Conservation (phyloP, 1,284 basidiomycete genomes). For the Heterobasidion occidentale region DNA sequence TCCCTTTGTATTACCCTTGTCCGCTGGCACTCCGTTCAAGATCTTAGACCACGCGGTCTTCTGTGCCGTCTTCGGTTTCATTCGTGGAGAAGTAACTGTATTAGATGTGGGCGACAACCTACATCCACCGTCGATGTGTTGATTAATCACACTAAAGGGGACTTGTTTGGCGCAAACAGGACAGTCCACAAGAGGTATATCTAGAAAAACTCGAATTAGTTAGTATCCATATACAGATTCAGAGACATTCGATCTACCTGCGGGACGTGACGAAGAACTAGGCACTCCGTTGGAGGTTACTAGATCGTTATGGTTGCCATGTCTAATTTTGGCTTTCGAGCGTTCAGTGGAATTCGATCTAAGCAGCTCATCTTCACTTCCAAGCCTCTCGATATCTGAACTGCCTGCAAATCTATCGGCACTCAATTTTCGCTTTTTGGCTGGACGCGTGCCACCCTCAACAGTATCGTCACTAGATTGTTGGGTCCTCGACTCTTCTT, state of each 20-base stretch:
- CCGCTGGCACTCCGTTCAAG: conserved; percentile 20
- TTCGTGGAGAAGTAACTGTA: conserved; percentile 9
- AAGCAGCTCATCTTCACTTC: background rate
- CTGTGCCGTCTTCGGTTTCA: conserved; percentile 17
- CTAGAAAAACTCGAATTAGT: too few relatives aligned
- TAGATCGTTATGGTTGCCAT: background rate
- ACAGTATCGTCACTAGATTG: conserved; percentile 10
- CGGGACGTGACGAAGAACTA: background rate
- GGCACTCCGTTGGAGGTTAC: background rate
- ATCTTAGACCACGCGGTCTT: conserved; percentile 44
- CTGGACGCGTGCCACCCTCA: conserved; percentile 1
- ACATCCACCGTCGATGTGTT: conserved; percentile 53
- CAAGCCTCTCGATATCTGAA: background rate
- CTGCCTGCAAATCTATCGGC: too few relatives aligned
- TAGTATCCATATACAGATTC: background rate
- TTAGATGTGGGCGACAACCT: conserved; percentile 4
- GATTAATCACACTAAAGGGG: conserved; percentile 39
- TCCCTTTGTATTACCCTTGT: conserved; percentile 34
- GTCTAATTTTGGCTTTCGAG: background rate
- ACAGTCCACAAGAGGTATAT: conserved; percentile 24
- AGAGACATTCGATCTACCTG: background rate
- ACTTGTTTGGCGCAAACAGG: conserved; percentile 47
- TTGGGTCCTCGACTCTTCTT: conserved; percentile 15
- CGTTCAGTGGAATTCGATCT: background rate
- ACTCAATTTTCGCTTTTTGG: conserved; percentile 9